Base-by-base conservation (phyloP, 176 grass and related monocot genomes). In the Thalia dealbata region DNA sequence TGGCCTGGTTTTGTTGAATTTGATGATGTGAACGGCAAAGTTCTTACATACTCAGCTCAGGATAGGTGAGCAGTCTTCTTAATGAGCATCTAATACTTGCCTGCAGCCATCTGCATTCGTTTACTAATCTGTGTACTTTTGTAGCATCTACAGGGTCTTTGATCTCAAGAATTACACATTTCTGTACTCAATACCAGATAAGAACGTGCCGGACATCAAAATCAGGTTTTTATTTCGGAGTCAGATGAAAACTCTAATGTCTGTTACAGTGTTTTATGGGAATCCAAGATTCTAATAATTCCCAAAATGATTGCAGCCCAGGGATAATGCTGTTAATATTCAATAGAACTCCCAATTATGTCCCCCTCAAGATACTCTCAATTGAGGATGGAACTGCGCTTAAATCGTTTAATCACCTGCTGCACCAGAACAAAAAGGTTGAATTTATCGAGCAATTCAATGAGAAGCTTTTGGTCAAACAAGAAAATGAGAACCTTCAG, bases 281-380 rank as follows among this genome's bases (percentile, higher is more conserved):
- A 72, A 72, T 72, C 15, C 73, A 62, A 19, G 50, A 45, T 18
- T 38, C 42, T 64, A 75, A 27, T 27, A 61, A n/a, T 38, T 15
- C 18, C 71, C 26, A 63, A 27, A 35, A 24, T 79, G 68, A 30
- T 45, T 3, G 38, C 90, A 99, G 95, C 59, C 95, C 95, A 51
- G 90, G 95, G 91, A 93, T 99, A 74, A 99, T 99, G 95, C 84
- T 99, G 30, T 76, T 99, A 81, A 99, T 99, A 83, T 99, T 91
- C 74, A 82, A 99, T 48, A 81, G 87, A 85, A 78, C 67, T 9
- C 67, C 90, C 14, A 77, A 85, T 90, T 82, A 79, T 83, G 95
- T 99, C 79, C 95, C 95, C 64, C 75, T 99, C 74, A 89, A 86
- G 79, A 99, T 99, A 91, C 81, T 99, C 65, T 99, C 95, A 3